phyloP scores from a whole-genome alignment of 176 grass and related monocot genomes.

The Eremochloa ophiuroides region DNA sequence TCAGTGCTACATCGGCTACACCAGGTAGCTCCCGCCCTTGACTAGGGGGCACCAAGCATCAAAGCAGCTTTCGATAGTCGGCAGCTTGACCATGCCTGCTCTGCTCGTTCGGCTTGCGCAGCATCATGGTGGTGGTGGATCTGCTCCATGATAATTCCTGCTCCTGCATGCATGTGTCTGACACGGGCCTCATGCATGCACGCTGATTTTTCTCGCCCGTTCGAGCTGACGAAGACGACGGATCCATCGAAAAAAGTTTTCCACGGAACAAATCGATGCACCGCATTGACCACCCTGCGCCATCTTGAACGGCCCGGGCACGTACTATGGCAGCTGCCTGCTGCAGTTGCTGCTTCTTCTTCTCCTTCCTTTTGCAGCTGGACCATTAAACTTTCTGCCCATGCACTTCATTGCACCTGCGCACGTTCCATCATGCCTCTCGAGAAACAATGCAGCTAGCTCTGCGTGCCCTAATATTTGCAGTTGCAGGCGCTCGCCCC shows the following conservation, averaged over 20 bases:
- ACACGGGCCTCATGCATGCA: no score
- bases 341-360: background rate
- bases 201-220: no score
- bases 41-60: no score
- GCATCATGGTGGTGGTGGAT: no score
- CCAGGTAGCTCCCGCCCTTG: no score
- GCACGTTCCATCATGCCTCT: background rate
- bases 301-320: background rate
- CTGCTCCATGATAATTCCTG: no score
- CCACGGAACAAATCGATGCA: constrained; percentile 18
- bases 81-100: no score
- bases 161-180: no score
- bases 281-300: background rate
- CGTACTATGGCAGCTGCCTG: background rate
- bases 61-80: no score
- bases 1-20: no score
- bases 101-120: no score
- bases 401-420: constrained; percentile 21
- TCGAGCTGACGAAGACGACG: background rate
- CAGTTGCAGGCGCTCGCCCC: background rate
- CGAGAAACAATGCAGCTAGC: background rate
- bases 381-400: constrained; percentile 8
- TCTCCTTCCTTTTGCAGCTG: background rate
- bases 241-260: constrained; percentile 1
- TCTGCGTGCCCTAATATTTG: background rate